Evolutionary conservation across 129 eudicot species (phyloP), one percentile per base, ranked within the genome.

Genomic region (Logfia minima): DNA sequence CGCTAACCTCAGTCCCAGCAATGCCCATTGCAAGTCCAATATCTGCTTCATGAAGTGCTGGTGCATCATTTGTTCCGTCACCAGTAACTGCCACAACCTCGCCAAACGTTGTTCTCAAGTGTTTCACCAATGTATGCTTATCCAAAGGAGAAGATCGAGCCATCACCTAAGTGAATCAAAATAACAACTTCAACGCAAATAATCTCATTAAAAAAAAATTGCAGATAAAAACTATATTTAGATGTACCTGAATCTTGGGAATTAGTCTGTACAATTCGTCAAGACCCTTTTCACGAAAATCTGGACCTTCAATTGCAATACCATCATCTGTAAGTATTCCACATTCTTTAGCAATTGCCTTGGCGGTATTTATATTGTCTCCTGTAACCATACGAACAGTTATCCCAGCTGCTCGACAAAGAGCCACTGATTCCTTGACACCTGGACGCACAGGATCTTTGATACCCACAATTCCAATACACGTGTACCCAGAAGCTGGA

Each of bases 1-100:
- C 71, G 77, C 82, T 35, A 70, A 90, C 98, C 94, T 95, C 99
- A 59, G 99, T 95, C 55, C 99, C 99, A 26, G 99, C 99, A 78
- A 95, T 92, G 52, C 99, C 99, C 99, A 95, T 95, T 32, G 99
- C 99, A 83, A 95, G 94, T 74, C 99, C 99, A 61, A 95, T 95
- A 83, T 95, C 99, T 17, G 99, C 99, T 85, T 95, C 99, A 81
- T 95, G 99, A 68, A 95, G 97, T 41, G 99, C 99, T 16, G 99
- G 99, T 16, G 99, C 96, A 68, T 95, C 99, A 77, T 95, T 95
- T 19, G 99, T 95, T 76, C 99, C 97, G 75, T 95, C 99, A 71
- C 99, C 99, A 48, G 99, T 95, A 43, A 92, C 99, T 35, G 99
- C 99, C 81, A 95, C 99, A 69, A 95, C 99, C 80, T 95, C 99